Evolutionary conservation across 148 eudicot genomes (phyloP).

Genomic region (Heliamphora exappendiculata): DNA sequence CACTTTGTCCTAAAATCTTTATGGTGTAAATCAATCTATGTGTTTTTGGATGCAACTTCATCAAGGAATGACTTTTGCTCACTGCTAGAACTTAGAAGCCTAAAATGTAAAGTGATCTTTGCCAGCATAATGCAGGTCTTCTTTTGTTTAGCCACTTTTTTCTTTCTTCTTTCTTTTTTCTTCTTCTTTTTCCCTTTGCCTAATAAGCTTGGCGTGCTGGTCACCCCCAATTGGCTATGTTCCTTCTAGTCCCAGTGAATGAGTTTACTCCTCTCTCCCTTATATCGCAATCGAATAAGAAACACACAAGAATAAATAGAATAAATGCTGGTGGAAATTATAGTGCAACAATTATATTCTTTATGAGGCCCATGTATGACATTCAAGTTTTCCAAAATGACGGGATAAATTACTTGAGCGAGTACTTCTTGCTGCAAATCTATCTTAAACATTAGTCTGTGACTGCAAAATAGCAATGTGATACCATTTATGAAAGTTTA

Average conservation of each 20-base stretch:
- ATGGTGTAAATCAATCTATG: not conserved
- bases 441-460: not conserved
- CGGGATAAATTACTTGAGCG: not conserved
- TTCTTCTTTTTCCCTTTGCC: too few species aligned
- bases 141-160: too few species aligned
- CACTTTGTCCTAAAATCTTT: too few species aligned
- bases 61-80: not conserved
- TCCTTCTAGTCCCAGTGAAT: not conserved
- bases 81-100: too few species aligned
- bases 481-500: not conserved
- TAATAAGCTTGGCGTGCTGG: too few species aligned
- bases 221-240: too few species aligned
- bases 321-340: too few species aligned
- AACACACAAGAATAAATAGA: too few species aligned
- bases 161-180: too few species aligned
- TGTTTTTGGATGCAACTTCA: not conserved
- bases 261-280: too few species aligned
- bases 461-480: not conserved
- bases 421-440: not conserved
- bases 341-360: not conserved
- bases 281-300: too few species aligned
- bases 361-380: not conserved
- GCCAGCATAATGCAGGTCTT: not conserved
- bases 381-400: not conserved
- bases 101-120: not conserved